Evolutionary conservation across 2,329 filamentous ascomycete genomes (phyloP).

Genomic region (Alternaria gaisen): DNA sequence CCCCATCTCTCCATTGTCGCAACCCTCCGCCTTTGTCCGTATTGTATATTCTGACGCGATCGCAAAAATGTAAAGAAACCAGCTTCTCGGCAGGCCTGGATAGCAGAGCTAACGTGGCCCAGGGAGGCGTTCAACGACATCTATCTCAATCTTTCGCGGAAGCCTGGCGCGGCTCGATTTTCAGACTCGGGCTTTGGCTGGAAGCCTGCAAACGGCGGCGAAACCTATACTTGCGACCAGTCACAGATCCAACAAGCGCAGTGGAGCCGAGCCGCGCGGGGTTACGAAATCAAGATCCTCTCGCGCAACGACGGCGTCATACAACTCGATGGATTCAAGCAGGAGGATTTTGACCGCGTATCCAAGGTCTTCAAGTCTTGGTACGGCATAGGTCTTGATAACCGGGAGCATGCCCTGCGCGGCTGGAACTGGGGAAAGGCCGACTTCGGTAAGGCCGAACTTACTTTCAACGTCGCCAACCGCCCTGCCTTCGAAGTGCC

Average conservation of each 20-base stretch:
- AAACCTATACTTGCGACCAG: constrained; percentile 92
- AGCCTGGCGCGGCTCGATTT: constrained; percentile 91
- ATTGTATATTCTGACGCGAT: background rate
- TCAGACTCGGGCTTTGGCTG: constrained; percentile 94
- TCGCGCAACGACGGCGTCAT: constrained; percentile 85
- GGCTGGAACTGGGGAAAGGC: constrained; percentile 99
- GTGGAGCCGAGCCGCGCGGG: constrained; percentile 93
- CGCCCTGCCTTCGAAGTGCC: constrained; percentile 95
- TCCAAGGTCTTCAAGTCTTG: constrained; percentile 96
- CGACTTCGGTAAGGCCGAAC: constrained; percentile 93
- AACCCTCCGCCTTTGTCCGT: background rate
- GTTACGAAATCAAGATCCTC: constrained; percentile 92
- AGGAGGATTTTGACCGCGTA: constrained; percentile 92
- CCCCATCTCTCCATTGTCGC: background rate
- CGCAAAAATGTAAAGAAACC: constrained; percentile 10
- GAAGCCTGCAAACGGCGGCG: constrained; percentile 87
- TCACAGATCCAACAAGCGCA: constrained; percentile 86
- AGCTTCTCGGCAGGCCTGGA: background rate
- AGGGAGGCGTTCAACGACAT: constrained; percentile 98
- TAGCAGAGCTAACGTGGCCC: constrained; percentile 2
- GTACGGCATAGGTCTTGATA: constrained; percentile 94
- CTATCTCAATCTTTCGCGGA: constrained; percentile 93
- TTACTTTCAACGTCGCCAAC: constrained; percentile 97
- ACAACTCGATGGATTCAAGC: constrained; percentile 93
- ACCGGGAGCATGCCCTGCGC: constrained; percentile 90